Base-by-base conservation (phyloP, 1,139 yeast species). In the Lipomyces yarrowii region DNA sequence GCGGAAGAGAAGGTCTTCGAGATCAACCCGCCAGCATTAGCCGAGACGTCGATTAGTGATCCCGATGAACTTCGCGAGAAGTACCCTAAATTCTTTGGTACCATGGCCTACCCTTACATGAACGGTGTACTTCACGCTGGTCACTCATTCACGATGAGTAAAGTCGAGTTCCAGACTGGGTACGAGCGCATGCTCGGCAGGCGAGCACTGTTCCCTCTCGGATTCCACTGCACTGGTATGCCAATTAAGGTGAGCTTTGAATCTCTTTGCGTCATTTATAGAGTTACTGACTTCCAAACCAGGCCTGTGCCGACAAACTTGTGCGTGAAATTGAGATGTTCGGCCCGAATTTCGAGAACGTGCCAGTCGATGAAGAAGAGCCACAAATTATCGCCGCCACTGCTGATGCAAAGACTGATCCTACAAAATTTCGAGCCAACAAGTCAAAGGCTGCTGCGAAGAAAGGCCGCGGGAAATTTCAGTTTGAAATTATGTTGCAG, bases 151-250 rank as follows among this genome's bases (percentile, higher is more conserved):
- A 94, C 99, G 55, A 83, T 94, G 73, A 91, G 98, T 67, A 96
- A 96, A 80, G 96, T 87, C 63, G 99, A 96, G 79, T 96, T 90
- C 78, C 90, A 96, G 63, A 84, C 91, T 66, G 98, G 99, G 65
- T 96, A 89, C 76, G 97, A 94, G 80, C 87, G 98, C 80, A 90
- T 96, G 94, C 84, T 85, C 75, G 98, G 98, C 71, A 91, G 90
- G 80, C 86, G 90, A 74, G 97, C 98, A 48, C 82, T 94, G 70
- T 94, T 91, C 81, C 99, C 99, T 62, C 84, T 96, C 69, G 99
- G 99, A 63, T 94, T 94, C 88, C 99, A 94, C 80, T 96, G 99
- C 84, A 94, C 99, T 57, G 99, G 99, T 83, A 90, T 94, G 98
- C 99, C 99, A 66, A 96, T 94, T 78, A 89, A 80, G 61, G 70